phyloP scores from a whole-genome alignment of 139 green algal genomes.

The Chlorella ohadii region DNA sequence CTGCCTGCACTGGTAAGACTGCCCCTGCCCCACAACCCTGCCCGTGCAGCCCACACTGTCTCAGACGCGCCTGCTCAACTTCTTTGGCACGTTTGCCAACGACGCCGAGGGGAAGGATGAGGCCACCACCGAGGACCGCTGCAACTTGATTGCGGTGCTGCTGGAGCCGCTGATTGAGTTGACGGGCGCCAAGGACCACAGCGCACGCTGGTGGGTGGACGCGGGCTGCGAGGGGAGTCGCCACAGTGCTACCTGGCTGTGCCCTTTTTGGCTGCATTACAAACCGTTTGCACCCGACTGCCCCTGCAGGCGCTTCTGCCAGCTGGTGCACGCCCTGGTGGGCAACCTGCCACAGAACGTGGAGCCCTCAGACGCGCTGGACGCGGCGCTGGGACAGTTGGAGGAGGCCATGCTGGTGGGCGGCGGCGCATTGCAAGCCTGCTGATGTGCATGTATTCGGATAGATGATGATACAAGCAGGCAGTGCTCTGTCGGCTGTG shows the following conservation, averaged over 20 bases:
- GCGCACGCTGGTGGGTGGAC: slow-evolving; percentile 26
- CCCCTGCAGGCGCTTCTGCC: slow-evolving; percentile 11
- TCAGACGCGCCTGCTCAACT: slow-evolving; percentile 33
- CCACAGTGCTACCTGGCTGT: no score
- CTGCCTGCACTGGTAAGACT: no score
- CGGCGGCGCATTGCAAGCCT: no score
- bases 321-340: slow-evolving; percentile 44
- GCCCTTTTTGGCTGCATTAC: slow-evolving; percentile 50
- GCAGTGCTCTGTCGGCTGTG: no score
- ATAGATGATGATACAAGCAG: no score
- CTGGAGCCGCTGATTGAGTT: slow-evolving; percentile 23
- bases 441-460: no score
- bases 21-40: no score
- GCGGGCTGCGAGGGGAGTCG: no score
- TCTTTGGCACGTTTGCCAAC: slow-evolving; percentile 44
- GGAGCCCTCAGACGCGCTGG: slow-evolving; percentile 38
- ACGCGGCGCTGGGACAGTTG: slow-evolving; percentile 59
- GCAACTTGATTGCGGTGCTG: slow-evolving; percentile 50
- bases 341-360: slow-evolving; percentile 46
- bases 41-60: slow-evolving; percentile 25
- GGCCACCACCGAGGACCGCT: slow-evolving; percentile 18
- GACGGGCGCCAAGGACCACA: slow-evolving; percentile 4
- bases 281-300: slow-evolving; percentile 3
- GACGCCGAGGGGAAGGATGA: background rate
- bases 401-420: slow-evolving; percentile 32